Evolutionary conservation across 1,139 yeast genomes (phyloP), one percentile per base, ranked within the genome.

Genomic region (Kurtzmaniella quercitrusa): DNA sequence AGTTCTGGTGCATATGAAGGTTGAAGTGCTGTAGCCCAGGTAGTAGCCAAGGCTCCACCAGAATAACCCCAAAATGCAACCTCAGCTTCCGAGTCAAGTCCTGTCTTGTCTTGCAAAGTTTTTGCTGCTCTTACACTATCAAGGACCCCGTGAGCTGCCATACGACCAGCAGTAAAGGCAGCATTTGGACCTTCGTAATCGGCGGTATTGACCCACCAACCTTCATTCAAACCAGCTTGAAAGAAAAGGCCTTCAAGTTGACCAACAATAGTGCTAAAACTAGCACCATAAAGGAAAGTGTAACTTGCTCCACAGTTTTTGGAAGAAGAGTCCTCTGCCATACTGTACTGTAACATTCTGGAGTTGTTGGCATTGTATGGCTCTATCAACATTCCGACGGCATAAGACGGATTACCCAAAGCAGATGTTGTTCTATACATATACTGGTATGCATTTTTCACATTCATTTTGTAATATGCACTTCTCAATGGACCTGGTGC

Each of bases 1-100:
- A 66, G 51, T 8, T 66, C 68, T 1, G 67, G 67, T 0, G 71
- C 70, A 44, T 66, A 66, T 1, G 45, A 41, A 2, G 68, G 62
- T 38, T 56, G 61, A 19, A 59, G 43, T 2, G 55, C 47, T 1
- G 59, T 48, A 1, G 60, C 62, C 60, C 63, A 57, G 2, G 54
- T 53, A 3, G 58, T 42, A 2, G 63, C 59, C 11, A 58, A 41
- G 2, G 58, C 46, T 0, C 63, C 64, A 15, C 63, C 63, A 9
- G 60, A 55, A 42, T 57, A 58, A 0, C 64, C 63, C 53, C 55
- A 59, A 36, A 57, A 21, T 1, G 46, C 56, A 2, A 53, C 43
- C 34, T 49, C 41, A 1, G 63, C 58, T 12, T 51, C 45, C 1
- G 47, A 8, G 12, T 48, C 36, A 19, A 58, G 29, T 2, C 58